These are phyloP conservation scores for Teratosphaeria destructans DNA, from an alignment of 2,329 filamentous ascomycete species.

Conservation along the genomic window DNA sequence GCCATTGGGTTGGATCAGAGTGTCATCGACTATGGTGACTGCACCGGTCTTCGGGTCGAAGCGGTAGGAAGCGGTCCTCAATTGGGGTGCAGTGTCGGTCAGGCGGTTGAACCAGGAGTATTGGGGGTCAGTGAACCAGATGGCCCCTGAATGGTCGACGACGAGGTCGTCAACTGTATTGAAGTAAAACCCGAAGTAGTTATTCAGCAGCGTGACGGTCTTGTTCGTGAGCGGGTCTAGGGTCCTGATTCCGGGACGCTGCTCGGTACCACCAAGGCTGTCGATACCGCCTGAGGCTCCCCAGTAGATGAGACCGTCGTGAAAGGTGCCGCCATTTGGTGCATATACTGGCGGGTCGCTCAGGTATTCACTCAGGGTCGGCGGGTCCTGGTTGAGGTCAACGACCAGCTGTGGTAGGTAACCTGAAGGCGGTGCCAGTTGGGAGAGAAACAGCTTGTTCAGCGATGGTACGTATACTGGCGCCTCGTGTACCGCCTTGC, in stretches of 20 bases:
- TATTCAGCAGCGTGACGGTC: constrained; percentile 33
- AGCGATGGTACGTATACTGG: constrained; percentile 32
- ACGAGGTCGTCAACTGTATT: constrained; percentile 34
- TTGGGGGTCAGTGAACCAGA: constrained; percentile 42
- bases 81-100: constrained; percentile 27
- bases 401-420: constrained; percentile 27
- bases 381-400: constrained; percentile 35
- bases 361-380: constrained; percentile 28
- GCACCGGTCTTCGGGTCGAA: constrained; percentile 33
- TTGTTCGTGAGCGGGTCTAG: constrained; percentile 37
- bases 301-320: constrained; percentile 32
- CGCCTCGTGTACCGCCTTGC: constrained; percentile 32
- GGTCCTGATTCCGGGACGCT: constrained; percentile 32
- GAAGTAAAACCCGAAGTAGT: constrained; percentile 39
- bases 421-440: constrained; percentile 28
- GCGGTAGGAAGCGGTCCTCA: constrained; percentile 29
- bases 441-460: constrained; percentile 32
- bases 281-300: constrained; percentile 28
- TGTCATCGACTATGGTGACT: constrained; percentile 31
- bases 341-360: constrained; percentile 35
- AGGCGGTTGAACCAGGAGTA: constrained; percentile 29
- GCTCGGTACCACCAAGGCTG: constrained; percentile 27
- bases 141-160: constrained; percentile 33
- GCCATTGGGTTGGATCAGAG: constrained; percentile 5
- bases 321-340: no score